Conservation (phyloP, 139 green algal genomes). For the Chlorella vulgaris region DNA sequence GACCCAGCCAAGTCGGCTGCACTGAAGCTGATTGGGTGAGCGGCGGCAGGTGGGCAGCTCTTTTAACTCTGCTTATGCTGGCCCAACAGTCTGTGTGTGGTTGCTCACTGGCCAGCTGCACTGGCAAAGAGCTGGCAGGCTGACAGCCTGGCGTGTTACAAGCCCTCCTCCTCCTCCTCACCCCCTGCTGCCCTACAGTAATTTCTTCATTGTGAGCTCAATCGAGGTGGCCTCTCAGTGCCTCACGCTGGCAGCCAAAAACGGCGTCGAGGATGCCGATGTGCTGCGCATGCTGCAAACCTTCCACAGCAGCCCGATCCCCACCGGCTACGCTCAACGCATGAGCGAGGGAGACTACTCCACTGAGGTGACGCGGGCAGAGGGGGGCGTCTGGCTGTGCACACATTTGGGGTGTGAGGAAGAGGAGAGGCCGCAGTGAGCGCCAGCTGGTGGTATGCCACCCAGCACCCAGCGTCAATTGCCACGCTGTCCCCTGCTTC, state of each 20-base stretch:
- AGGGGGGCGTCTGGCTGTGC: no score
- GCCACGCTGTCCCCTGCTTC: background rate
- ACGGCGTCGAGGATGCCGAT: background rate
- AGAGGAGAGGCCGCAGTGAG: no score
- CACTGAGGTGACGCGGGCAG: background rate
- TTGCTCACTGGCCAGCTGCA: no score
- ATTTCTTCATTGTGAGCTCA: conserved; percentile 27
- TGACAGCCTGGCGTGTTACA: background rate
- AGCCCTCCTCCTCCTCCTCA: background rate
- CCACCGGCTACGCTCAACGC: conserved; percentile 29
- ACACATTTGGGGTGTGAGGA: no score
- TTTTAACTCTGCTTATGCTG: no score
- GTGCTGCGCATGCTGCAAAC: conserved; percentile 31
- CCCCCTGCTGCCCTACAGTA: background rate
- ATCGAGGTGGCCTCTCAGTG: conserved; percentile 37
- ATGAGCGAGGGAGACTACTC: conserved; percentile 21
- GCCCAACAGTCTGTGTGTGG: no score
- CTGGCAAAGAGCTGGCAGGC: background rate
- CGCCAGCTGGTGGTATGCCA: no score
- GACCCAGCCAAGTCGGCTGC: background rate
- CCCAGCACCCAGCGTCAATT: background rate
- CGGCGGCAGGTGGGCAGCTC: no score
- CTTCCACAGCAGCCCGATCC: conserved; percentile 20
- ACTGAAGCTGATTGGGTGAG: conserved; percentile 24
- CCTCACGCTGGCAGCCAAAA: conserved; percentile 21